A percentile compares a stretch with the other conserved stretches of the same genome.
Conservation (phyloP, 2,329 filamentous ascomycete genomes). For the Thelonectria discophora region DNA sequence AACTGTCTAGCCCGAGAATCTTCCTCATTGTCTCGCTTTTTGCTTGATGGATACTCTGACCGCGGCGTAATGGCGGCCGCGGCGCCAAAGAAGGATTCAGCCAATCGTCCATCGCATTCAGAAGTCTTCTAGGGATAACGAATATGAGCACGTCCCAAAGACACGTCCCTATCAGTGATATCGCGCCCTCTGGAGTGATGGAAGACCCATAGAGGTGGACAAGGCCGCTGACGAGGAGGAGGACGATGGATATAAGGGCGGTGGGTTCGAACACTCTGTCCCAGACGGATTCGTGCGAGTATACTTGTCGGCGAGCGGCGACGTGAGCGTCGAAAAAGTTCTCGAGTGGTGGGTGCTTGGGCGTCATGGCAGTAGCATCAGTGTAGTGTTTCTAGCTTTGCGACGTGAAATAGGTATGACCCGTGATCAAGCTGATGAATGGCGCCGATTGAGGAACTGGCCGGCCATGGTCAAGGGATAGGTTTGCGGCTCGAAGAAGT, state of each 20-base stretch:
- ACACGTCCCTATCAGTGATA: conserved; percentile 50
- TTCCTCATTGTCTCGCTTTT: conserved; percentile 73
- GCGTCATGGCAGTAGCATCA: conserved; percentile 47
- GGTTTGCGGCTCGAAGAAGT: conserved; percentile 17
- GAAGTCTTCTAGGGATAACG: conserved; percentile 62
- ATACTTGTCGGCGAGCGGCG: conserved; percentile 45
- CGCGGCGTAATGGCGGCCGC: conserved; percentile 49
- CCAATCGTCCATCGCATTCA: conserved; percentile 67
- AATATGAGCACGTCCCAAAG: conserved; percentile 70
- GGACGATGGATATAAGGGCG: conserved; percentile 47
- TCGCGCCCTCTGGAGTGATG: conserved; percentile 41
- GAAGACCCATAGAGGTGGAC: conserved; percentile 49
- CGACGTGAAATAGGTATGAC: conserved; percentile 25
- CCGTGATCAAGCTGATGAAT: conserved; percentile 39
- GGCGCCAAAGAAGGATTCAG: conserved; percentile 58
- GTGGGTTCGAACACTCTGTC: conserved; percentile 48
- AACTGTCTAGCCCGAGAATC: conserved; percentile 66
- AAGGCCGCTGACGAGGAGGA: conserved; percentile 47
- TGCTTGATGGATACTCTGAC: conserved; percentile 57
- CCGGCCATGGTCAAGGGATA: conserved; percentile 38
- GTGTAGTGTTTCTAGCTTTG: conserved; percentile 32
- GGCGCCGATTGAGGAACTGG: conserved; percentile 35
- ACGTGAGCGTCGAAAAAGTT: conserved; percentile 50
- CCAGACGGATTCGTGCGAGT: conserved; percentile 40
- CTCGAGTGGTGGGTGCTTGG: conserved; percentile 45